Evolutionary conservation across 805 yeast species (phyloP).

Genomic region (Cyberlindnera maritima): DNA sequence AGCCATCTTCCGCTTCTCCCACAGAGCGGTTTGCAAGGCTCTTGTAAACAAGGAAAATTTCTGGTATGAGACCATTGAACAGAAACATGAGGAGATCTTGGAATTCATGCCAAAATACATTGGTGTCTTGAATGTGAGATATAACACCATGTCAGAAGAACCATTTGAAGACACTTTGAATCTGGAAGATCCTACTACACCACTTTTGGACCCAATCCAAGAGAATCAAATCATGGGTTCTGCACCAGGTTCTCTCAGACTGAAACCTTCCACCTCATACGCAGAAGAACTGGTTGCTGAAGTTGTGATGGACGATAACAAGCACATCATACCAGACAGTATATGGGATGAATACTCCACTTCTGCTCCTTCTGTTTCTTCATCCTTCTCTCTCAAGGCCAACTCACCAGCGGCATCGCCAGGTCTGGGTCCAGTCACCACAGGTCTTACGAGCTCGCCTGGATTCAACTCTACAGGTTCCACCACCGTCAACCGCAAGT

Average conservation of each 20-base stretch:
- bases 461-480: constrained; percentile 42
- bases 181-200: constrained; percentile 13
- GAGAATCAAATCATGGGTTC: constrained; percentile 13
- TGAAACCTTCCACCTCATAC: constrained; percentile 21
- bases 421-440: neutral
- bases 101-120: constrained; percentile 91
- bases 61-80: constrained; percentile 90
- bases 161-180: constrained; percentile 18
- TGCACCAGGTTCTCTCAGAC: constrained; percentile 12
- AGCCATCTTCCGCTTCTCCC: constrained; percentile 89
- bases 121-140: constrained; percentile 91
- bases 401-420: constrained; percentile 23
- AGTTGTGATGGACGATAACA: constrained; percentile 88
- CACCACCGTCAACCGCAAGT: constrained; percentile 66
- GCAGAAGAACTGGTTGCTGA: constrained; percentile 54
- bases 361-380: constrained; percentile 39
- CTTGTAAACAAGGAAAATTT: constrained; percentile 84
- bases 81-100: constrained; percentile 69
- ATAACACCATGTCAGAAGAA: constrained; percentile 35
- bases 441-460: constrained; percentile 11
- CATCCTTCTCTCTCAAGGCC: constrained; percentile 36
- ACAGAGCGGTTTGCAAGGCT: constrained; percentile 91
- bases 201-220: constrained; percentile 18
- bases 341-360: constrained; percentile 60
- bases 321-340: constrained; percentile 85